These are phyloP conservation scores for Articulospora tetracladia DNA, from an alignment of 495 filamentous ascomycete species.

Conservation along the genomic window DNA sequence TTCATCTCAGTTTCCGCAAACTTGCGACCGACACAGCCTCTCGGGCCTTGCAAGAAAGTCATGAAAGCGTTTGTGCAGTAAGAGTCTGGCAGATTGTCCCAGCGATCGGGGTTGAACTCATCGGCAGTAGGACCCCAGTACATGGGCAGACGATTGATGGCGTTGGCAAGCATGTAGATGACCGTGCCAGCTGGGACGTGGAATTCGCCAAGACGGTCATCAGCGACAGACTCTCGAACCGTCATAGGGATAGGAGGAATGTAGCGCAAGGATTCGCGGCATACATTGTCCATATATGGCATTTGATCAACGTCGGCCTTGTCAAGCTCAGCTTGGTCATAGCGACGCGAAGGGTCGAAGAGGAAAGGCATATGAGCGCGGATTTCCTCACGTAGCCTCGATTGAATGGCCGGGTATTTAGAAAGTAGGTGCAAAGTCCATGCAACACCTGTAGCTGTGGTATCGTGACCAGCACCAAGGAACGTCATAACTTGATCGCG, in stretches of 20 bases:
- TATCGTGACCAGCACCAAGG: conserved; percentile 85
- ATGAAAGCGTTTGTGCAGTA: conserved; percentile 42
- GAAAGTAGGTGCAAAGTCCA: conserved; percentile 50
- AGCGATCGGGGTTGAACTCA: conserved; percentile 30
- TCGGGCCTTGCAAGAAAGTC: conserved; percentile 40
- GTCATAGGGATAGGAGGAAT: conserved; percentile 44
- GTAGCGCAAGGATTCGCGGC: conserved; percentile 31
- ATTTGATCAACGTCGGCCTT: conserved; percentile 38
- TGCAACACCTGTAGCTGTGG: conserved; percentile 49
- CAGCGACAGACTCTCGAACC: conserved; percentile 48
- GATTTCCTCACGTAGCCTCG: conserved; percentile 43
- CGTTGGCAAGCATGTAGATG: conserved; percentile 42
- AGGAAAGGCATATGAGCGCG: conserved; percentile 56
- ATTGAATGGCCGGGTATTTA: conserved; percentile 41
- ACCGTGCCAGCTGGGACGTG: conserved; percentile 44
- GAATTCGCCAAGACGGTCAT: conserved; percentile 50
- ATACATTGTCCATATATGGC: conserved; percentile 39
- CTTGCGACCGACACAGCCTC: conserved; percentile 45
- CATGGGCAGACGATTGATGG: conserved; percentile 39
- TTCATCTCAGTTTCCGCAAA: conserved; percentile 91
- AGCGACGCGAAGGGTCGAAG: conserved; percentile 20
- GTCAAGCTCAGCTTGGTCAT: conserved; percentile 40
- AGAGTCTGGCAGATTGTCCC: conserved; percentile 14
- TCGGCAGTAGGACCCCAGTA: conserved; percentile 31
- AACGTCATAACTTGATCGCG: conserved; percentile 90